Percentiles rank a stretch among this genome's conserved stretches.
phyloP scores from a whole-genome alignment of 208 protist species.

The Leishmania tropica region DNA sequence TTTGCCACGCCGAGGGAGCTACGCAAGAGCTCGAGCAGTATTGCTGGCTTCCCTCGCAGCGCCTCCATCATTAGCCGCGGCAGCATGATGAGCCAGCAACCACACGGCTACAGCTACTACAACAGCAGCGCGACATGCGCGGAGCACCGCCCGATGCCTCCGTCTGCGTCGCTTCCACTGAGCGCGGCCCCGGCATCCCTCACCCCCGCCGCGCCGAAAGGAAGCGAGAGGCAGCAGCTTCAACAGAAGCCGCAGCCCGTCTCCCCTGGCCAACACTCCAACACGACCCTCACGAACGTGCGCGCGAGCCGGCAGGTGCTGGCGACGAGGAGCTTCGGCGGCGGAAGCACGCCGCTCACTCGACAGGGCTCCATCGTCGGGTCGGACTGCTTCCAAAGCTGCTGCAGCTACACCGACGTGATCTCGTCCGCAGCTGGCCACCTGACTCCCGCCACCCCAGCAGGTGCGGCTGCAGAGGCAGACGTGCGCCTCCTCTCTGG shows the following conservation, averaged over 20 bases:
- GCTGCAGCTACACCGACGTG: constrained; percentile 11
- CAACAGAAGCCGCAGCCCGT: not conserved
- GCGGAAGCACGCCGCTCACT: constrained; percentile 8
- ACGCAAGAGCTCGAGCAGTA: not conserved
- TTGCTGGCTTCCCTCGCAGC: constrained; percentile 13
- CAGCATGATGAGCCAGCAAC: constrained; percentile 26
- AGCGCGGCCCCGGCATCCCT: not conserved
- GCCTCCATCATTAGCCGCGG: constrained; percentile 21
- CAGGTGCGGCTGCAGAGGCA: not conserved
- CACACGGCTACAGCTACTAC: constrained; percentile 31
- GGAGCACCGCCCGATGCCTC: not conserved
- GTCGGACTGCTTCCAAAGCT: constrained; percentile 27
- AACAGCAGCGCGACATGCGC: constrained; percentile 15
- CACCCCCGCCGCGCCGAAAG: not conserved
- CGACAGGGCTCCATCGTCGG: constrained; percentile 16
- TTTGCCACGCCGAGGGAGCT: constrained; percentile 28
- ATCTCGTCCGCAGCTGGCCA: not conserved
- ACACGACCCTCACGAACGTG: constrained; percentile 14
- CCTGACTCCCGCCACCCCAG: not conserved
- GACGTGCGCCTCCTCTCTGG: constrained; percentile 3
- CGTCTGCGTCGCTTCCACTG: not conserved
- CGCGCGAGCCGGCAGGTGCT: constrained; percentile 18
- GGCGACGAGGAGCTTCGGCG: not conserved
- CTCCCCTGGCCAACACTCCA: not conserved
- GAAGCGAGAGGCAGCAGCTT: not conserved